Evolutionary conservation across 257 asterid species (phyloP).

Genomic region (Scutellaria minor): DNA sequence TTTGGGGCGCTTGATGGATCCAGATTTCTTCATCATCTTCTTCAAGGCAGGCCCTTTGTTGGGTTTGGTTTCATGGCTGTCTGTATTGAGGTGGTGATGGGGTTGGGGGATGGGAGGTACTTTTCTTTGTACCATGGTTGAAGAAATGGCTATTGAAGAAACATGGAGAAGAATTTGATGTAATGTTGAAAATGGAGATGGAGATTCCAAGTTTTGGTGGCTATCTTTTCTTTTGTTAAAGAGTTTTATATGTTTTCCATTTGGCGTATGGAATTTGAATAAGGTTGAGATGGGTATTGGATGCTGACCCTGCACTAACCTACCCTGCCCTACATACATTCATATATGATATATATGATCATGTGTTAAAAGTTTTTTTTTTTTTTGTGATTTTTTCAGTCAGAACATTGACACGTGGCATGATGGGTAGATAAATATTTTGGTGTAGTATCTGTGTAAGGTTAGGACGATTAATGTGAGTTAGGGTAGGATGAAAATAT

Average conservation of each 20-base stretch:
- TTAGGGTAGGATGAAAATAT: no score
- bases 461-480: no score
- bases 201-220: constrained; percentile 50
- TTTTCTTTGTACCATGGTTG: constrained; percentile 83
- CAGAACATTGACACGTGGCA: no score
- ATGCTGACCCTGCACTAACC: constrained; percentile 58
- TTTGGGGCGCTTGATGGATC: constrained; percentile 46
- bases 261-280: constrained; percentile 45
- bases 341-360: background rate
- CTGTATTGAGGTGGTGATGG: constrained; percentile 39
- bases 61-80: constrained; percentile 55
- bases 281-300: constrained; percentile 46
- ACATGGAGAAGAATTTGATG: constrained; percentile 28
- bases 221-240: constrained; percentile 19
- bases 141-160: constrained; percentile 41
- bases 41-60: constrained; percentile 52
- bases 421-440: no score
- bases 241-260: background rate
- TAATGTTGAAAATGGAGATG: constrained; percentile 32
- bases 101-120: constrained; percentile 42
- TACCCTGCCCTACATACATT: constrained; percentile 32
- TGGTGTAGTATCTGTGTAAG: no score
- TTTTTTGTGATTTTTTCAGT: no score
- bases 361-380: no score
- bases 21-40: constrained; percentile 85